A percentile compares a stretch with the other conserved stretches of the same genome.
Conservation (phyloP, 139 green algal species). For the Closterium sp. region DNA sequence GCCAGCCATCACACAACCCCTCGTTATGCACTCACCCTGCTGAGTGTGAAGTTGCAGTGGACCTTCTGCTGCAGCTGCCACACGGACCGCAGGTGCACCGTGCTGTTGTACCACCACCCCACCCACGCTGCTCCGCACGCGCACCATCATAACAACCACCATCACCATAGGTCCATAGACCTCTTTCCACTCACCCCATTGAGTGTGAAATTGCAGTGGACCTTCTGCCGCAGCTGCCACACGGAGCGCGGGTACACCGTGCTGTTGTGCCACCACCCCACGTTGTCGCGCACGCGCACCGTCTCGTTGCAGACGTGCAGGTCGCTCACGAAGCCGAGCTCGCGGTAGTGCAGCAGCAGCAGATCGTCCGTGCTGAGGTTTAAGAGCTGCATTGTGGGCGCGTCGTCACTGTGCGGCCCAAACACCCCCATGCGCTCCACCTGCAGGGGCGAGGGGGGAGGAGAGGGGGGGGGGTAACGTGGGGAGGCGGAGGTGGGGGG, state of each 20-base stretch:
- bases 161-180: no score
- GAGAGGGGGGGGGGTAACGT: no score
- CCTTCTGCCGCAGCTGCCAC: neutral
- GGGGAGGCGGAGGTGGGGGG: no score
- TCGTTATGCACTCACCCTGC: neutral
- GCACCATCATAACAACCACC: no score
- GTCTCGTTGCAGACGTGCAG: neutral
- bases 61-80: neutral
- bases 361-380: neutral
- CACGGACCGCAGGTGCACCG: neutral
- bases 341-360: neutral
- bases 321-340: neutral
- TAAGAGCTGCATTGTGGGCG: neutral
- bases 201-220: neutral
- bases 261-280: neutral
- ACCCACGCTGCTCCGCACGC: neutral
- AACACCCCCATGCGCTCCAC: neutral
- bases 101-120: neutral
- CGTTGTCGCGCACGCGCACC: neutral
- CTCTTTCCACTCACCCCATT: neutral
- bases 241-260: neutral
- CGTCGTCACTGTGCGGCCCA: neutral
- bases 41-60: neutral
- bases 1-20: neutral
- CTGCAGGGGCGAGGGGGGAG: neutral